Evolutionary conservation across 257 asterid species (phyloP).

Genomic region (Lavandula angustifolia): DNA sequence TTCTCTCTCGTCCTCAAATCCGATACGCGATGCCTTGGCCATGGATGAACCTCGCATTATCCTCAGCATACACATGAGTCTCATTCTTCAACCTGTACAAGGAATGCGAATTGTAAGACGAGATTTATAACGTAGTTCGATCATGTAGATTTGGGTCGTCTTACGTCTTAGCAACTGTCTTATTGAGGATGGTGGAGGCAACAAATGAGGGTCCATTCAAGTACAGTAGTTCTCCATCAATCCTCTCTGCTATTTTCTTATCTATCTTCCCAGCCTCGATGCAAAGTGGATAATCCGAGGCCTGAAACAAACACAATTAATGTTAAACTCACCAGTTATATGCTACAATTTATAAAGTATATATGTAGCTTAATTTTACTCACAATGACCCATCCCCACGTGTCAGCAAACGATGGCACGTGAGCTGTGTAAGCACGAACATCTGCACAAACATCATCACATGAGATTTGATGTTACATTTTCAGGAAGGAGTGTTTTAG

Average conservation of each 20-base stretch:
- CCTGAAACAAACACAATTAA: conserved; percentile 40
- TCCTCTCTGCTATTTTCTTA: conserved; percentile 78
- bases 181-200: conserved; percentile 84
- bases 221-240: conserved; percentile 80
- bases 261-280: conserved; percentile 82
- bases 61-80: conserved; percentile 91
- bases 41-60: conserved; percentile 89
- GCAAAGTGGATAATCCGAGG: conserved; percentile 83
- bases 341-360: not conserved
- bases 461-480: not conserved
- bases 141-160: not conserved
- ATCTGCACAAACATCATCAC: conserved; percentile 42
- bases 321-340: not conserved
- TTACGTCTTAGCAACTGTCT: conserved; percentile 86
- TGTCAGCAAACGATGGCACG: conserved; percentile 95
- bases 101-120: not conserved
- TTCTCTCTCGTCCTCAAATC: conserved; percentile 37
- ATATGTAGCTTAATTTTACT: not conserved
- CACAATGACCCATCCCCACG: conserved; percentile 99
- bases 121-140: too few species aligned
- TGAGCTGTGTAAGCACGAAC: conserved; percentile 94
- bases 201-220: conserved; percentile 86
- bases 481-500: not conserved
- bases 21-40: conserved; percentile 84
- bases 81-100: conserved; percentile 74